These are phyloP conservation scores for Daedaleopsis sinensis DNA, from an alignment of 768 basidiomycete species.

Conservation along the genomic window DNA sequence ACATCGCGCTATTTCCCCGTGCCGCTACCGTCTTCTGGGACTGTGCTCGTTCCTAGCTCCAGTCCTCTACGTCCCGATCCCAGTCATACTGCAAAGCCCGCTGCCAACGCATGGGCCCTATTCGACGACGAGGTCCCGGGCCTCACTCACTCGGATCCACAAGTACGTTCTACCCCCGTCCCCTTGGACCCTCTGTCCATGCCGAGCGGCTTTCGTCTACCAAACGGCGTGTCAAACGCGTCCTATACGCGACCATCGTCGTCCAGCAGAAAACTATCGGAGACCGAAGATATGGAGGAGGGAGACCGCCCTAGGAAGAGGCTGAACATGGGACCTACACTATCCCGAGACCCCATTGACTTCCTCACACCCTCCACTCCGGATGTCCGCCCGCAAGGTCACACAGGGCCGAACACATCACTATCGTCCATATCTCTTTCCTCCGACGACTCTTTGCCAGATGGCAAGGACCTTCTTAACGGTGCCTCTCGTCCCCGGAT, in stretches of 20 bases:
- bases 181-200: conserved; percentile 57
- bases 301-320: conserved; percentile 76
- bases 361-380: conserved; percentile 57
- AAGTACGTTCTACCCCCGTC: conserved; percentile 35
- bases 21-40: conserved; percentile 51
- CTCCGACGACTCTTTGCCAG: conserved; percentile 71
- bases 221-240: conserved; percentile 49
- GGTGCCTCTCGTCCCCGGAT: conserved; percentile 56
- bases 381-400: conserved; percentile 53
- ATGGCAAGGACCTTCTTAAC: conserved; percentile 43
- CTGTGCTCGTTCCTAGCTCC: conserved; percentile 76
- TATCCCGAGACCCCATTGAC: conserved; percentile 38
- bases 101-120: conserved; percentile 36
- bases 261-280: conserved; percentile 40
- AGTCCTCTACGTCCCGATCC: conserved; percentile 57
- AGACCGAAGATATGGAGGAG: conserved; percentile 44
- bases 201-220: conserved; percentile 58
- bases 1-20: conserved; percentile 62
- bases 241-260: conserved; percentile 51
- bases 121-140: conserved; percentile 48
- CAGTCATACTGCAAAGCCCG: conserved; percentile 40
- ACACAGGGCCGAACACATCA: conserved; percentile 40
- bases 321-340: conserved; percentile 53
- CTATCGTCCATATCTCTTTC: conserved; percentile 54
- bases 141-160: conserved; percentile 39